Percentiles rank a stretch among this genome's conserved stretches.
Conservation (phyloP, 768 basidiomycete species). For the Trametes sanguinea region DNA sequence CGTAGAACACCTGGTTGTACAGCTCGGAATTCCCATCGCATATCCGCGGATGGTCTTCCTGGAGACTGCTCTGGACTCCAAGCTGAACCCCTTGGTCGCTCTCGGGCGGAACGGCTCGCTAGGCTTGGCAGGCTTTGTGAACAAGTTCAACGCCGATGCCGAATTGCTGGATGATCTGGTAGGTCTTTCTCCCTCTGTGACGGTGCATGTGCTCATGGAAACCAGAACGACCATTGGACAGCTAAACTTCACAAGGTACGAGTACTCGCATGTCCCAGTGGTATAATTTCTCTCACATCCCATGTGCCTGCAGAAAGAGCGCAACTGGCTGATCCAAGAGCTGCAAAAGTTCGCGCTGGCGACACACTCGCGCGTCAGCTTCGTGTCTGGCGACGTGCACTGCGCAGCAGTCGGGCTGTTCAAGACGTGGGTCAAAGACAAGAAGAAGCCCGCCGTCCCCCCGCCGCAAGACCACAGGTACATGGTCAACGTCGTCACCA, state of each 20-base stretch:
- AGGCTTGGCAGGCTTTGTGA: slow-evolving; percentile 77
- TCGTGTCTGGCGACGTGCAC: slow-evolving; percentile 93
- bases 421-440: slow-evolving; percentile 60
- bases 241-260: slow-evolving; percentile 73
- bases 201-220: slow-evolving; percentile 4
- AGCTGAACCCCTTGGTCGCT: slow-evolving; percentile 80
- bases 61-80: slow-evolving; percentile 75
- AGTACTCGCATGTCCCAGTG: not conserved
- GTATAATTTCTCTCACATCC: slow-evolving; percentile 2
- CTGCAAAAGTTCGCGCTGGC: slow-evolving; percentile 70
- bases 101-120: slow-evolving; percentile 68
- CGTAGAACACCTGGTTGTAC: slow-evolving; percentile 83
- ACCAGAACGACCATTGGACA: slow-evolving; percentile 91
- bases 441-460: slow-evolving; percentile 48
- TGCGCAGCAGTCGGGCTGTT: slow-evolving; percentile 82
- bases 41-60: slow-evolving; percentile 95
- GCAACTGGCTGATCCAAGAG: slow-evolving; percentile 84
- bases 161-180: slow-evolving; percentile 94
- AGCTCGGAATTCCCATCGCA: slow-evolving; percentile 83
- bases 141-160: slow-evolving; percentile 90
- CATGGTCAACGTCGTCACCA: slow-evolving; percentile 88
- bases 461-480: slow-evolving; percentile 74
- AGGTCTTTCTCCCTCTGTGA: slow-evolving; percentile 19
- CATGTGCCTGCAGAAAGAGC: slow-evolving; percentile 63
- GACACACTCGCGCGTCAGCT: slow-evolving; percentile 73